A percentile compares a stretch with the other conserved stretches of the same genome.
These are phyloP conservation scores for Fraxinus paxiana DNA, from an alignment of 305 asterid species.

Conservation along the genomic window DNA sequence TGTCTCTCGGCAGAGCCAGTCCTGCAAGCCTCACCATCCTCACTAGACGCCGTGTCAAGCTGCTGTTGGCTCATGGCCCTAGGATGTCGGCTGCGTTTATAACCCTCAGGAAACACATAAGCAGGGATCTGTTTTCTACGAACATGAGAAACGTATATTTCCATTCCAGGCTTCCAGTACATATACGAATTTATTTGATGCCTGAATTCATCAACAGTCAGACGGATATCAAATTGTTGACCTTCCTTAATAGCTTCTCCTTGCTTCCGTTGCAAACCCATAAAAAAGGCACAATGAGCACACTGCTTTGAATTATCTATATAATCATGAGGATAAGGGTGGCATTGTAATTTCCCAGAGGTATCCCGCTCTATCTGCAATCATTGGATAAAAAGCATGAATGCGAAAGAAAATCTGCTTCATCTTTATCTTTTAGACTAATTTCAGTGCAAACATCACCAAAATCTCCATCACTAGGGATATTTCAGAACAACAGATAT, in stretches of 20 bases:
- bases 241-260: constrained; percentile 82
- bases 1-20: constrained; percentile 44
- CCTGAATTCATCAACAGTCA: constrained; percentile 84
- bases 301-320: constrained; percentile 63
- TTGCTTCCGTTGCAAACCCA: constrained; percentile 82
- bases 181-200: constrained; percentile 61
- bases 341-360: constrained; percentile 73
- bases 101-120: constrained; percentile 74
- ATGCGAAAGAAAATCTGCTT: constrained; percentile 14
- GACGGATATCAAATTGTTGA: constrained; percentile 88
- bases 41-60: constrained; percentile 36
- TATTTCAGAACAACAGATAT: constrained; percentile 16
- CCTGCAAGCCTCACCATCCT: constrained; percentile 37
- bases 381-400: constrained; percentile 25
- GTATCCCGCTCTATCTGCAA: constrained; percentile 93
- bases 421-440: not conserved
- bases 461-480: not conserved
- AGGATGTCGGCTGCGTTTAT: constrained; percentile 52
- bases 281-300: constrained; percentile 72
- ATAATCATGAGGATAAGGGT: constrained; percentile 82
- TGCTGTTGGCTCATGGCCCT: constrained; percentile 43
- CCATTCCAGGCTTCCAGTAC: constrained; percentile 94
- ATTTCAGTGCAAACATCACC: not conserved
- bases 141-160: constrained; percentile 75
- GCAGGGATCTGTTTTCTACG: constrained; percentile 85